Conservation (phyloP, 148 eudicot genomes). For the Chenopodium formosanum region DNA sequence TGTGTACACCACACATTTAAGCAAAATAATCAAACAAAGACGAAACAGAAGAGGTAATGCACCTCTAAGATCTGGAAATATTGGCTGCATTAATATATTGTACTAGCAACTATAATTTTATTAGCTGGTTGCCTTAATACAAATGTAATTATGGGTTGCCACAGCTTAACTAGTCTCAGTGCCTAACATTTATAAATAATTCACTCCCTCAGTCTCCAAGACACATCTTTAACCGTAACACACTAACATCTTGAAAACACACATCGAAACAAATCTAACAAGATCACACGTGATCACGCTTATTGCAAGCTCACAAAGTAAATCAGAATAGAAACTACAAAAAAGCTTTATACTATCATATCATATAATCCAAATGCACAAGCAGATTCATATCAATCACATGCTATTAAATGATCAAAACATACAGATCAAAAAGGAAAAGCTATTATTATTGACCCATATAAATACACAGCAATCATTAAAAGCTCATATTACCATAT, state of each 20-base stretch:
- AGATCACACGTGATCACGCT: no score
- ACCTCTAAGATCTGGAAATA: background rate
- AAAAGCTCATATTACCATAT: background rate
- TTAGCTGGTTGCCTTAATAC: background rate
- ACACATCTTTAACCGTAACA: no score
- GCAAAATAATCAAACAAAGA: background rate
- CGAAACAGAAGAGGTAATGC: background rate
- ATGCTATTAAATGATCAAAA: background rate
- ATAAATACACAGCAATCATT: background rate
- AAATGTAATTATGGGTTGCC: background rate
- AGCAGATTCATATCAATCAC: background rate
- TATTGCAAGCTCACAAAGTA: background rate
- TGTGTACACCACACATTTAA: background rate
- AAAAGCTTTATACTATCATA: background rate
- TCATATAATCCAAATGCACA: background rate
- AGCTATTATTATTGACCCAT: background rate
- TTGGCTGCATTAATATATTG: background rate
- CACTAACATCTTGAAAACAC: no score
- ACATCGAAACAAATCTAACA: no score
- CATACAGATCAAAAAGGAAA: background rate
- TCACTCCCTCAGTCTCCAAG: background rate
- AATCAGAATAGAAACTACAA: background rate
- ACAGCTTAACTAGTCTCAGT: no score
- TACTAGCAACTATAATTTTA: background rate
- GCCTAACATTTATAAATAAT: no score